Base-by-base conservation (phyloP, 2,329 filamentous ascomycete species). In the Chaetothyriales sp. region DNA sequence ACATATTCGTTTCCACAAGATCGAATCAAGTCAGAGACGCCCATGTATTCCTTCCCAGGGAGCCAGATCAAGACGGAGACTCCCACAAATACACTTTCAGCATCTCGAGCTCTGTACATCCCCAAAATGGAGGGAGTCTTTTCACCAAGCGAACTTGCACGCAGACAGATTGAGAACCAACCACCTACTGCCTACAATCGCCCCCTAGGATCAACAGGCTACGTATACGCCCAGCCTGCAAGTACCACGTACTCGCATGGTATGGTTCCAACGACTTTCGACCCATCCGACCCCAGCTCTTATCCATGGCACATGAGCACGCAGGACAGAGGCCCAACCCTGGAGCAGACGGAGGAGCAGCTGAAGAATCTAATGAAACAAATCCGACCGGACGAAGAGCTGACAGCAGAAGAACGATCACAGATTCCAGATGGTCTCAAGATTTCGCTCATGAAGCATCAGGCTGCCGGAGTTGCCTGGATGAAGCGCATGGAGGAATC, bases 401-500 rank as follows among this genome's bases (percentile, higher is more conserved):
- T 84, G 10, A 73, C 82, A 10, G 79, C 84, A 52, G 77, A 77
- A 28, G 52, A 60, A 28, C 44, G 55, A 15, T 39, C 50, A 6
- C 25, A 52, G 20, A 87, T 83, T 0, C 86, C 86, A 0, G 73
- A 76, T 43, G 81, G 75, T 1, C 76, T 95, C 61, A 78, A 73
- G 52, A 80, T 78, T 51, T 70, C 75, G 0, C 71, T 95, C 7
- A 87, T 92, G 68, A 79, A 83, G 45, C 88, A 95, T 60, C 89
- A 95, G 62, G 81, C 85, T 59, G 70, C 90, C 18, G 86, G 83
- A 2, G 65, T 90, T 39, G 75, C 79, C 1, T 92, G 86, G 86
- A 77, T 92, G 68, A 80, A 80, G 60, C 75, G 77, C 5, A 84
- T 82, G 72, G 86, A 90, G 64, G 73, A 78, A 51, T 80, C 84